Evolutionary conservation across 2,329 filamentous ascomycete genomes (phyloP), one percentile per base, ranked within the genome.

Genomic region (Claviceps paspali): DNA sequence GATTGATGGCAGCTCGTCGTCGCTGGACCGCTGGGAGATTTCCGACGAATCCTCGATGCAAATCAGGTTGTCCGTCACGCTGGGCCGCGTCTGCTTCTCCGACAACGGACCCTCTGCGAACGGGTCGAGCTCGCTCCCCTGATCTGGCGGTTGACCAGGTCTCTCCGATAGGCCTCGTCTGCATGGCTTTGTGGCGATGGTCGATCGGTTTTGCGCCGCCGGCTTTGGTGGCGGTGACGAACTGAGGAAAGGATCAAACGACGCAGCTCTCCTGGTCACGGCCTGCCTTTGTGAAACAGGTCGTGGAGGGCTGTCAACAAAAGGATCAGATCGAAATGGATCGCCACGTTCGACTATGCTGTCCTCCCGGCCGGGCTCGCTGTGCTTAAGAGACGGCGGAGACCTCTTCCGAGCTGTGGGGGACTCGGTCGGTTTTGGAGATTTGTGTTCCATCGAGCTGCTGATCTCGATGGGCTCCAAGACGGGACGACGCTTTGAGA

Each of bases 1-100:
- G 17, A 71, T 53, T 19, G 68, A 66, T 1, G 69, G 68, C 5
- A 76, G 53, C 0, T 67, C 67, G 17, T 66, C 64, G n/a, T 67
- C 64, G 1, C 66, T 65, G 0, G 61, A 44, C 7, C 45, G 42
- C 2, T 54, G 52, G 1, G 56, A 43, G 5, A 44, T 43, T 2
- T 55, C 53, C 1, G 57, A 55, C 21, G 35, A 37, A 23, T 60
- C 53, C 14, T 56, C 60, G 15, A 65, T 48, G 19, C 52, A 48
- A 21, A 65, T 63, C 1, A 62, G 48, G 6, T 32, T 23, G 17
- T 19, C 23, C 1, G 12, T 12, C 4, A 6, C 23, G 8, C 19
- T 31, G 23, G 8, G 6, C 11, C 21, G 6, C 2, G 36, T 21
- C 23, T 26, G 31, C 18, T 21, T 4, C 11, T 28, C 6, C 2